Conservation (phyloP, 2,329 filamentous ascomycete genomes). For the Elsinoe necatrix region DNA sequence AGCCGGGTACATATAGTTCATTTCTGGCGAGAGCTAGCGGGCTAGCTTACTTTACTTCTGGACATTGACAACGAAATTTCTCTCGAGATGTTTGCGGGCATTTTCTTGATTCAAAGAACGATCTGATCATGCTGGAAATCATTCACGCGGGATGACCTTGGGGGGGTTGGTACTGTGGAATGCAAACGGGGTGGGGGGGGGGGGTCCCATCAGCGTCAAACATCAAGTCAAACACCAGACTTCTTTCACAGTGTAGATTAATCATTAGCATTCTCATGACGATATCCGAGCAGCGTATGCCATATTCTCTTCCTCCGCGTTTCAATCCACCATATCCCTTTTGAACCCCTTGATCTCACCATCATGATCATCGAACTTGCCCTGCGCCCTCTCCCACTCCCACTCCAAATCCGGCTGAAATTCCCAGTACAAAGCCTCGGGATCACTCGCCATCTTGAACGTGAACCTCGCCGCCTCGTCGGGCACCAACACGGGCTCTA, state of each 20-base stretch:
- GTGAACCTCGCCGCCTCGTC: slow-evolving; percentile 49
- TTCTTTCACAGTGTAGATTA: not conserved
- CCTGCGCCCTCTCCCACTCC: slow-evolving; percentile 29
- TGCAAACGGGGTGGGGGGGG: not conserved
- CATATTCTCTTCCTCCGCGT: not conserved
- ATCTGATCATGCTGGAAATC: slow-evolving; percentile 7
- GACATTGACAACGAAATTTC: not conserved
- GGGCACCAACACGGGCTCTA: slow-evolving; percentile 46
- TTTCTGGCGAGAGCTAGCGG: slow-evolving; percentile 8
- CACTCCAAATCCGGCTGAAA: slow-evolving; percentile 46
- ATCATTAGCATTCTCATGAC: slow-evolving; percentile 10
- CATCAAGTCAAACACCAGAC: slow-evolving; percentile 1
- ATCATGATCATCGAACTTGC: slow-evolving; percentile 16
- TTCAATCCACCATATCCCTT: not conserved
- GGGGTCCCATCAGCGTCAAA: slow-evolving; percentile 3
- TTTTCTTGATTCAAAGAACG: not conserved
- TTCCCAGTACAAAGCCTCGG: slow-evolving; percentile 44
- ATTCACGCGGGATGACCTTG: slow-evolving; percentile 5
- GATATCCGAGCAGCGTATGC: slow-evolving; percentile 11
- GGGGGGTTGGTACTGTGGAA: not conserved
- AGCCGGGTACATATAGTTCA: slow-evolving; percentile 9
- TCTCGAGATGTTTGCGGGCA: slow-evolving; percentile 3
- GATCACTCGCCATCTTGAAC: slow-evolving; percentile 41
- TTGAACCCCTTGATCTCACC: slow-evolving; percentile 11
- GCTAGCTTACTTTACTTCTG: slow-evolving; percentile 5